Conservation (phyloP, 176 grass and related monocot genomes). For the Aegilops tauschii region DNA sequence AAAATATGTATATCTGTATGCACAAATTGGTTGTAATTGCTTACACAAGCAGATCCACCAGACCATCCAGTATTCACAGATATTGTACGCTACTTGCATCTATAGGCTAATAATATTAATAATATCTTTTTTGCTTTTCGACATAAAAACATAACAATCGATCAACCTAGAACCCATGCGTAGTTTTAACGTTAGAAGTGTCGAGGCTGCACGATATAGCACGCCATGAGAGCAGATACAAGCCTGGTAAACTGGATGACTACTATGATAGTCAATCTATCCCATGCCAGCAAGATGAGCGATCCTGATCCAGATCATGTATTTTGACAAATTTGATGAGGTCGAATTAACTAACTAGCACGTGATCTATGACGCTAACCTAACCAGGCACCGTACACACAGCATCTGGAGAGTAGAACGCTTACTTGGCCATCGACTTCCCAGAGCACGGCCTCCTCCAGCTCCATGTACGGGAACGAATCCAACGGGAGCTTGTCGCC, state of each 20-base stretch:
- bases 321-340: too few species aligned
- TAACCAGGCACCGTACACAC: not conserved
- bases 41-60: not conserved
- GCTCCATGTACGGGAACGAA: slow-evolving; percentile 67
- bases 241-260: too few species aligned
- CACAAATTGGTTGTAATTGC: not conserved
- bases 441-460: slow-evolving; percentile 70
- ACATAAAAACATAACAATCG: not conserved
- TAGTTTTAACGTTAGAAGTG: not conserved
- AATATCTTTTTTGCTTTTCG: too few species aligned
- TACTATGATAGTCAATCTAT: too few species aligned
- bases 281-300: too few species aligned
- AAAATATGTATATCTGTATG: too few species aligned
- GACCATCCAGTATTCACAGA: not conserved
- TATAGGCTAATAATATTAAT: too few species aligned
- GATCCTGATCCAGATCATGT: too few species aligned
- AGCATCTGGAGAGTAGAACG: too few species aligned
- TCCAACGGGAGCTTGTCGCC: slow-evolving; percentile 81
- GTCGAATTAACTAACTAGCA: not conserved
- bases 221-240: too few species aligned
- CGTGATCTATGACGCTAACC: not conserved
- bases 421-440: slow-evolving; percentile 73
- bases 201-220: not conserved
- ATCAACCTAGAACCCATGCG: not conserved
- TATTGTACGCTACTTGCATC: too few species aligned